Base-by-base conservation (phyloP, 352 stramenopile genomes). In the Pythium chondricola region DNA sequence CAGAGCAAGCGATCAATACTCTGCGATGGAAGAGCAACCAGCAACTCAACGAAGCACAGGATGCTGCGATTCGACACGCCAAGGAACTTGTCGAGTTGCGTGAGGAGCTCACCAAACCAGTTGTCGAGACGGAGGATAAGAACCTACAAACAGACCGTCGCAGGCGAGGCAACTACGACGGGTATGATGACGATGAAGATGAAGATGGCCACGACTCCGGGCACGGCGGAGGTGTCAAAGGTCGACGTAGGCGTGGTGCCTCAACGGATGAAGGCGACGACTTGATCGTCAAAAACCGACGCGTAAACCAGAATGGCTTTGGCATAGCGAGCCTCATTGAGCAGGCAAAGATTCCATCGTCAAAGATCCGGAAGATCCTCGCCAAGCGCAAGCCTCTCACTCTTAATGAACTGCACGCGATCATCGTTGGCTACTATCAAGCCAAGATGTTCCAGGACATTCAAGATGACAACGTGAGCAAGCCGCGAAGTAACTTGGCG, bases 391-490 rank as follows among this genome's bases (percentile, higher is more conserved):
- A 86, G 36, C 71, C 78, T 16, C 64, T 90, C 21, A 85, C 73
- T 3, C 48, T 90, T 0, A 80, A 78, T 37, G 78, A 90, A 37
- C 60, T 90, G 8, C 72, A 85, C 29, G 64, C 67, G 25, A 85
- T 85, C 58, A 90, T 90, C 38, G 49, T 85, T 22, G 74, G 72
- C 1, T 85, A 88, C 32, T 90, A 90, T 36, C 78, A 90, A 52
- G 74, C 78, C 25, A 90, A 90, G 46, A 85, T 90, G 71, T 77
- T 80, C 22, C 79, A 90, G 35, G 79, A 90, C 31, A 64, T 80
- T 6, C 74, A 87, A 43, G 76, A 90, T 43, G 79, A 90, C 46
- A 68, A 56, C 11, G 69, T 59, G 1, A 69, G 75, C 17, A 85
- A 85, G 36, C 40, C 54, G 2, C 71, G 79, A 10, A 49, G 59